Base-by-base conservation (phyloP, 2,329 filamentous ascomycete genomes). In the Fusarium fracticaudum region DNA sequence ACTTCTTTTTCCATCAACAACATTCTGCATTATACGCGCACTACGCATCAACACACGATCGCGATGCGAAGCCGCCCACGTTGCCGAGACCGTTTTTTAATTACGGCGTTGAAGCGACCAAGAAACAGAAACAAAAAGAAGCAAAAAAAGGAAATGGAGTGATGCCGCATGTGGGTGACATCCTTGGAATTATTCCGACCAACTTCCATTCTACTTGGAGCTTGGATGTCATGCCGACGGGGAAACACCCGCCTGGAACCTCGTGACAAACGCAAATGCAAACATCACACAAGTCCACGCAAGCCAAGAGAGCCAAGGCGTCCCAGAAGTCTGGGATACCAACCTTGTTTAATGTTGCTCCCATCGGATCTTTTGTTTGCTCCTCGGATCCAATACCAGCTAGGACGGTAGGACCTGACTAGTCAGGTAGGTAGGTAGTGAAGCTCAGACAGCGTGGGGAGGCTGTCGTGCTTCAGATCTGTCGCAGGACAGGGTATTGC, bases 381-480 rank as follows among this genome's bases (percentile, higher is more conserved):
- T 55, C 53, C 44, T 72, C 60, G 45, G 60, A 50, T 48, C 15
- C 26, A 31, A 48, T 37, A 54, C 53, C 61, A 51, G 67, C 33
- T 26, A 53, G 45, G 65, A 44, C 50, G 33, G 47, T 67, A 58
- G 64, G 33, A 35, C 58, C 58, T 60, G 44, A 38, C 45, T 60
- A 60, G 58, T 60, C 45, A 40, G 45, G 58, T 61, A 64, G 69
- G 69, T 61, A 64, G 69, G 69, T 48, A 54, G 70, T 60, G 45
- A 70, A 71, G 67, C 67, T 66, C 67, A 71, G 67, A 76, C 77
- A 70, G 61, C 70, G 71, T 77, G 71, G 74, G 65, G 73, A 75
- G 65, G 67, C 71, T 74, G 71, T 78, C 67, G 76, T 86, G 85
- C 85, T 78, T 87, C 85, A 86, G 80, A 82, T 82, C 78, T 85